These are phyloP conservation scores for Pythium utonaiense DNA, from an alignment of 352 stramenopile genomes.

Conservation along the genomic window DNA sequence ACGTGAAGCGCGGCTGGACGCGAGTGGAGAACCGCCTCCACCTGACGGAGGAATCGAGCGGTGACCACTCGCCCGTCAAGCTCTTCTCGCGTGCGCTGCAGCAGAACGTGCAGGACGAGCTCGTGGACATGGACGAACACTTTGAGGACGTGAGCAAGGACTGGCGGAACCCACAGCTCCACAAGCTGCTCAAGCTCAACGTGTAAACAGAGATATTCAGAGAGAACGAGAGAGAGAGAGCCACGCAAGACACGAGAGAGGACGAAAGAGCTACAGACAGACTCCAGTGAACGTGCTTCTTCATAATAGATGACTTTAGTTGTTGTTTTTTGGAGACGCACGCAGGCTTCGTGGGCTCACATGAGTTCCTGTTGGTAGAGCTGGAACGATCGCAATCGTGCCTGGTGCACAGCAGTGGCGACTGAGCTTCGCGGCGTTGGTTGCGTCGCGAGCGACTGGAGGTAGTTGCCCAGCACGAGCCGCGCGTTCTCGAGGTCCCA, in stretches of 20 bases:
- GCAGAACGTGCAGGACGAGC: constrained; percentile 39
- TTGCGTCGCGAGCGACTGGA: constrained; percentile 30
- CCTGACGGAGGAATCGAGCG: constrained; percentile 36
- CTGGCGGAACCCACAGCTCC: constrained; percentile 71
- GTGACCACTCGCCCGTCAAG: constrained; percentile 29
- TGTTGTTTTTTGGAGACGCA: background rate
- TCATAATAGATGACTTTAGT: constrained; percentile 1
- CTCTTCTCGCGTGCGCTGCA: constrained; percentile 45
- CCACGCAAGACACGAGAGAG: too few relatives aligned
- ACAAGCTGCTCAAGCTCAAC: constrained; percentile 70
- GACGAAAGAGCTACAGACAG: too few relatives aligned
- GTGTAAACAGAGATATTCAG: constrained; percentile 32
- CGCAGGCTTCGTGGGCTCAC: background rate
- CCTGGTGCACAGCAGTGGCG: background rate
- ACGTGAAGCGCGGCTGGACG: constrained; percentile 77
- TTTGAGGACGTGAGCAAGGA: constrained; percentile 68
- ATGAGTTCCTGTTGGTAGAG: constrained; percentile 20
- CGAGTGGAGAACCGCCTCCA: constrained; percentile 60
- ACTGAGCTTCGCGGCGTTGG: background rate
- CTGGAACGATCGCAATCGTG: constrained; percentile 6
- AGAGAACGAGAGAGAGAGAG: background rate
- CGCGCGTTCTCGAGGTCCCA: constrained; percentile 68
- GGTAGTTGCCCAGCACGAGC: constrained; percentile 51
- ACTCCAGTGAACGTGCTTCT: background rate
- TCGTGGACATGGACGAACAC: constrained; percentile 80